Percentiles rank a stretch among this genome's conserved stretches.
Conservation (phyloP, 805 yeast species). For the Kodamaea kakaduensis region DNA sequence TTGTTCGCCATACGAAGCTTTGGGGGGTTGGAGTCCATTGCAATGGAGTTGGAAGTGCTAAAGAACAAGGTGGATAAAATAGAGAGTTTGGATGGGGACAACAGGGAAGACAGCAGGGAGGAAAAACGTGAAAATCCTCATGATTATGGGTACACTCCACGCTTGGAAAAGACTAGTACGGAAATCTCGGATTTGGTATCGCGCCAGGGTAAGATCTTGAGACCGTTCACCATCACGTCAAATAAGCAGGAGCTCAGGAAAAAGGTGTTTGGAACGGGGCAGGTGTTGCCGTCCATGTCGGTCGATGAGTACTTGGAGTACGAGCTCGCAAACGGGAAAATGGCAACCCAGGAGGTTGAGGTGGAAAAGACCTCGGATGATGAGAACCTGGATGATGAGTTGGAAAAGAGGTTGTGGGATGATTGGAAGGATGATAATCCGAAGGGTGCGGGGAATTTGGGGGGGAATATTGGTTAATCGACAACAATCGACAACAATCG, state of each 20-base stretch:
- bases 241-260: slow-evolving; percentile 52
- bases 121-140: slow-evolving; percentile 5
- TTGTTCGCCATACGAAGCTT: slow-evolving; percentile 52
- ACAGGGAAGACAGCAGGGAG: slow-evolving; percentile 9
- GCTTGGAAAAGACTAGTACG: slow-evolving; percentile 41
- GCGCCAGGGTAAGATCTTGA: slow-evolving; percentile 70
- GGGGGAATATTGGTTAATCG: slow-evolving; percentile 38
- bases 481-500: no score
- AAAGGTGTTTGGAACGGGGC: slow-evolving; percentile 88
- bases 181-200: slow-evolving; percentile 44
- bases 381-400: slow-evolving; percentile 58
- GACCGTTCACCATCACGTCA: slow-evolving; percentile 74
- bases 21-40: slow-evolving; percentile 50
- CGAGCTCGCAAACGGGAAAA: slow-evolving; percentile 82
- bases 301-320: slow-evolving; percentile 88
- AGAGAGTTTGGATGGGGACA: slow-evolving; percentile 7
- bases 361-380: slow-evolving; percentile 35
- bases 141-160: slow-evolving; percentile 58
- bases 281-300: slow-evolving; percentile 87
- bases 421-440: slow-evolving; percentile 84
- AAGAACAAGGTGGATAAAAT: slow-evolving; percentile 25
- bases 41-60: slow-evolving; percentile 68
- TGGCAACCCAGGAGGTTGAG: slow-evolving; percentile 48
- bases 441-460: slow-evolving; percentile 87
- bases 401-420: slow-evolving; percentile 86